These are phyloP conservation scores for Fusarium sororula DNA, from an alignment of 2,329 filamentous ascomycete genomes.

Conservation along the genomic window DNA sequence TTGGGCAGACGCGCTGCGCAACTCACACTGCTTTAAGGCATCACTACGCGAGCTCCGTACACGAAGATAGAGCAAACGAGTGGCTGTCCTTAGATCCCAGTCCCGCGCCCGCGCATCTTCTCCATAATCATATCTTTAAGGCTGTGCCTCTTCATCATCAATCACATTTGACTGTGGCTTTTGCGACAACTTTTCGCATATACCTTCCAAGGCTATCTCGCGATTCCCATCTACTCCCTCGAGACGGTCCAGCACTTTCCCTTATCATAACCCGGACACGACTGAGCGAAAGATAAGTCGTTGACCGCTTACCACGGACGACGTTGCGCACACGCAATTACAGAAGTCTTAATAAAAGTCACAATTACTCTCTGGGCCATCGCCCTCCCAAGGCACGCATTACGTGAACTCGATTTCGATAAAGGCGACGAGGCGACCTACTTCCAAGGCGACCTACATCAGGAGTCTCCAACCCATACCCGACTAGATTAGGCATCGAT, in stretches of 20 bases:
- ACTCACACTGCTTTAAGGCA: conserved; percentile 19
- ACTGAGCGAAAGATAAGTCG: background rate
- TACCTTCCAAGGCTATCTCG: background rate
- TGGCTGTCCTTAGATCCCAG: background rate
- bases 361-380: background rate
- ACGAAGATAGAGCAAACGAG: conserved; percentile 14
- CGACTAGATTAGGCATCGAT: conserved; percentile 34
- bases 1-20: conserved; percentile 22
- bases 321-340: conserved; percentile 5
- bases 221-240: background rate
- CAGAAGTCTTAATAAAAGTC: conserved; percentile 14
- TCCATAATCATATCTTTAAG: conserved; percentile 6
- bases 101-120: background rate
- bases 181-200: conserved; percentile 19
- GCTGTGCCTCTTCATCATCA: conserved; percentile 22
- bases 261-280: conserved; percentile 6
- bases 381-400: background rate
- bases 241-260: background rate
- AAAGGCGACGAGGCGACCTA: conserved; percentile 15
- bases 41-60: conserved; percentile 26
- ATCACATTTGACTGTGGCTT: background rate
- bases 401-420: background rate
- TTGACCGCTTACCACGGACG: conserved; percentile 20
- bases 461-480: conserved; percentile 23
- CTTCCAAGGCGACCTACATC: conserved; percentile 8